These are phyloP conservation scores for Trichoderma afroharzianum DNA, from an alignment of 2,329 filamentous ascomycete species.

Conservation along the genomic window DNA sequence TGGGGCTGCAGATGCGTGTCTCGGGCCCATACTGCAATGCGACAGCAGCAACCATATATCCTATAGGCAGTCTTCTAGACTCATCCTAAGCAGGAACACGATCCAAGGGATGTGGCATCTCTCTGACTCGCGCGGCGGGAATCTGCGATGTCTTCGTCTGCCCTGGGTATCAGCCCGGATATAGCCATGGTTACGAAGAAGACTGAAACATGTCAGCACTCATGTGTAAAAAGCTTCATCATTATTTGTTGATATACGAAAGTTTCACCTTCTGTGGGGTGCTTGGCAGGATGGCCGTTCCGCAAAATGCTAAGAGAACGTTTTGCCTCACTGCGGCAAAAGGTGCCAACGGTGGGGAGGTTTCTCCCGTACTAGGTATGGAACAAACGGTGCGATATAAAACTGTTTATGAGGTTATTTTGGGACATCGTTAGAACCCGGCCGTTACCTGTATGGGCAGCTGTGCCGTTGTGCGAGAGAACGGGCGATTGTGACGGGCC, in stretches of 20 bases:
- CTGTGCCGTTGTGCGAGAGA: background rate
- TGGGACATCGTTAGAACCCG: background rate
- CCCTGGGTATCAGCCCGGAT: background rate
- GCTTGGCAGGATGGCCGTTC: background rate
- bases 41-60: background rate
- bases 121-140: background rate
- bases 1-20: background rate
- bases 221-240: background rate
- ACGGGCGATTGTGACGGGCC: background rate
- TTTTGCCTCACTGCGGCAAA: background rate
- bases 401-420: background rate
- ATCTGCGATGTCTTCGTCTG: background rate
- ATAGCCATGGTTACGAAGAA: background rate
- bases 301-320: background rate
- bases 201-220: slow-evolving; percentile 1
- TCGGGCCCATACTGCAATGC: background rate
- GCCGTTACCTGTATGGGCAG: background rate
- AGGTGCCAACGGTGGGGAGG: background rate
- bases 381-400: background rate
- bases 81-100: background rate
- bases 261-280: background rate
- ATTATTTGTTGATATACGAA: slow-evolving; percentile 1
- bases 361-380: background rate
- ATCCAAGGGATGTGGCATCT: background rate
- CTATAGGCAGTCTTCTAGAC: background rate